Evolutionary conservation across 495 filamentous ascomycete species (phyloP).

Genomic region (Podospora anserina): DNA sequence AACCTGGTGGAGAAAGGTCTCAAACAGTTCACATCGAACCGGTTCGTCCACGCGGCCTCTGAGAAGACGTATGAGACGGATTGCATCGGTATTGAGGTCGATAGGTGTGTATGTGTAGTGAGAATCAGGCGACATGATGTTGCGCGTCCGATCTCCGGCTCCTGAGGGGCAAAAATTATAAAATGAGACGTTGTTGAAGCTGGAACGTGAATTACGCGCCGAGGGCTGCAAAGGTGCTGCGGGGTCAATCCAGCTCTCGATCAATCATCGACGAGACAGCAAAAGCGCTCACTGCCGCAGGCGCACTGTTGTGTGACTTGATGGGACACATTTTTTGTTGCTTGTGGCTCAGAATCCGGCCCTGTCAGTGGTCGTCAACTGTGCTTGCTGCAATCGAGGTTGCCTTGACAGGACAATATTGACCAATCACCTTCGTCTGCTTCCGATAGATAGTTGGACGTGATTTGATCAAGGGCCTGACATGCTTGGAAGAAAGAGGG

Average conservation of each 20-base stretch:
- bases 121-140: background rate
- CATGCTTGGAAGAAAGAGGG: background rate
- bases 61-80: conserved; percentile 7
- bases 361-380: background rate
- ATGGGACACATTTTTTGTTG: background rate
- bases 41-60: background rate
- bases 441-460: background rate
- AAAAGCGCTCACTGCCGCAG: background rate
- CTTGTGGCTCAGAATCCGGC: background rate
- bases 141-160: background rate
- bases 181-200: background rate
- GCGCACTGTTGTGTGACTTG: background rate
- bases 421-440: background rate
- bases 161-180: background rate
- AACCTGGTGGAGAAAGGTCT: background rate
- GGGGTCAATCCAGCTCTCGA: background rate
- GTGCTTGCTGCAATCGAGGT: background rate
- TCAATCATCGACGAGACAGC: background rate
- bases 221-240: background rate
- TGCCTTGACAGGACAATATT: background rate
- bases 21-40: conserved; percentile 8
- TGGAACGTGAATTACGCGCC: background rate
- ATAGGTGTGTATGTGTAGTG: background rate
- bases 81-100: background rate
- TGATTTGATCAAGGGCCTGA: background rate